Conservation (phyloP, 208 protist species). For the Leishmania gerbilli region DNA sequence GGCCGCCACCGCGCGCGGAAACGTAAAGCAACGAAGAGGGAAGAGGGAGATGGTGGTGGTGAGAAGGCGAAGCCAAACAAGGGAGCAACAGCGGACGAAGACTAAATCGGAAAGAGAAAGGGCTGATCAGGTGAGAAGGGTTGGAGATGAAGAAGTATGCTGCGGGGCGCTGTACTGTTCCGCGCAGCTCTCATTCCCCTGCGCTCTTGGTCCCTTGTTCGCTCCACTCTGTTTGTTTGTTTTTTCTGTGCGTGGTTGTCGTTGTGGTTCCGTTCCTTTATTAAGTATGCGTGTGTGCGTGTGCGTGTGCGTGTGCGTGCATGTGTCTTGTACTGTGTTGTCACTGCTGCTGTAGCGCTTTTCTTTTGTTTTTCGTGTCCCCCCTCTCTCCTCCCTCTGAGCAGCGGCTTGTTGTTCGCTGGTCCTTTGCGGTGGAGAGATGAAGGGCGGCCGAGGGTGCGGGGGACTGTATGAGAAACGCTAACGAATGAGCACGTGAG, state of each 20-base stretch:
- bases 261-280: background rate
- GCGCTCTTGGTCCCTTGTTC: background rate
- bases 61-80: background rate
- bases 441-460: background rate
- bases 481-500: background rate
- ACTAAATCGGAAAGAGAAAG: background rate
- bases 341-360: background rate
- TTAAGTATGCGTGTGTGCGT: background rate
- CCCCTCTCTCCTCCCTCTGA: background rate
- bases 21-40: background rate
- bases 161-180: background rate
- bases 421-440: background rate
- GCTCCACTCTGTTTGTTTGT: background rate
- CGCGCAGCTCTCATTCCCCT: background rate
- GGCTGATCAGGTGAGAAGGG: background rate
- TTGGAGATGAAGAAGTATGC: too few species aligned
- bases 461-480: background rate
- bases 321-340: background rate
- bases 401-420: background rate
- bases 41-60: background rate
- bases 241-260: background rate
- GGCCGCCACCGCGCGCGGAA: background rate
- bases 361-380: background rate
- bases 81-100: background rate
- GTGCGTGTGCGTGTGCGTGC: background rate